Percentiles rank a stretch among this genome's conserved stretches.
These are phyloP conservation scores for Strigomonas culicis DNA, from an alignment of 208 protist species.

Conservation along the genomic window DNA sequence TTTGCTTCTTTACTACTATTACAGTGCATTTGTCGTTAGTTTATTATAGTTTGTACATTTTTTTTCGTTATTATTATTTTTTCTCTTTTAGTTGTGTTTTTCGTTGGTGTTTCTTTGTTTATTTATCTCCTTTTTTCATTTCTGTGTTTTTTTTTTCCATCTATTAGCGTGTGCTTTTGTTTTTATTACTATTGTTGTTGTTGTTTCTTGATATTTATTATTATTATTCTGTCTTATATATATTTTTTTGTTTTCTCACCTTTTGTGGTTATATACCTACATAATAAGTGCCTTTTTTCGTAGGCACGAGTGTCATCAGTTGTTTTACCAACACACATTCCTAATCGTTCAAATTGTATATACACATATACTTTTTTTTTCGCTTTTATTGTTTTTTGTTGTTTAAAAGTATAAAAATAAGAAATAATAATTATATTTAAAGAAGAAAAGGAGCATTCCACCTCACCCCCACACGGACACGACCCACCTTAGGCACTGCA, in stretches of 20 bases:
- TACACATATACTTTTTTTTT: neutral
- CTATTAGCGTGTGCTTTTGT: neutral
- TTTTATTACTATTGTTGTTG: conserved; percentile 9
- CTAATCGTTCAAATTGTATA: neutral
- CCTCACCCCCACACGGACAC: too few species aligned
- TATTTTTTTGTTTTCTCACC: conserved; percentile 10
- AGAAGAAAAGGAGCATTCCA: too few species aligned
- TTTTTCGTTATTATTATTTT: conserved; percentile 16
- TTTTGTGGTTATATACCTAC: too few species aligned
- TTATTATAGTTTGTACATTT: conserved; percentile 14
- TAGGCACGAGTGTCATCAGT: too few species aligned
- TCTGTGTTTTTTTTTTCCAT: conserved; percentile 6
- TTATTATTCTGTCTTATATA: neutral
- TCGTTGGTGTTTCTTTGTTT: too few species aligned
- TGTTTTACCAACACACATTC: too few species aligned
- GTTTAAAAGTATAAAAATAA: neutral
- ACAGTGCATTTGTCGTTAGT: neutral
- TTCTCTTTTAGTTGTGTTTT: conserved; percentile 7
- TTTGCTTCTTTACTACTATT: conserved; percentile 11
- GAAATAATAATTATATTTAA: neutral
- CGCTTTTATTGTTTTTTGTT: conserved; percentile 3
- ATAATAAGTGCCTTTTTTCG: too few species aligned
- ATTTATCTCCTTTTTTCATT: too few species aligned
- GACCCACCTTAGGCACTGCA: too few species aligned
- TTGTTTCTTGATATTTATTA: conserved; percentile 13